These are phyloP conservation scores for Phytophthora rubi DNA, from an alignment of 352 stramenopile species.

Conservation along the genomic window DNA sequence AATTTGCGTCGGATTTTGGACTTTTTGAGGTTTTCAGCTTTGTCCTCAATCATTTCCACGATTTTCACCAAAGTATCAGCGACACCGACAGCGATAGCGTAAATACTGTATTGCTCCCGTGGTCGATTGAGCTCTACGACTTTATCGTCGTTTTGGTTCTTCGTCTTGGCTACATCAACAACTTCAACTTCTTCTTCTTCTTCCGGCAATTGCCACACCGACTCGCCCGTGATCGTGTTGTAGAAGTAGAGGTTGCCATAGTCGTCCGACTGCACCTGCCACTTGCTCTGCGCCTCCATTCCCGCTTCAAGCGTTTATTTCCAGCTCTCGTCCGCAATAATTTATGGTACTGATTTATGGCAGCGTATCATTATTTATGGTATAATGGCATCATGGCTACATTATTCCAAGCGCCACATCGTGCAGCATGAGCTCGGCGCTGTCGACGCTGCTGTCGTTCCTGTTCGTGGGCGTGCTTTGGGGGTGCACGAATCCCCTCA, in stretches of 20 bases:
- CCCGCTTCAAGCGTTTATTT: neutral
- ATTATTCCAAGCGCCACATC: neutral
- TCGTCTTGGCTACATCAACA: neutral
- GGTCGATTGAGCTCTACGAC: neutral
- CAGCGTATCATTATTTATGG: neutral
- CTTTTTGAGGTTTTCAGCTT: constrained; percentile 33
- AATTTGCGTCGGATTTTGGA: constrained; percentile 44
- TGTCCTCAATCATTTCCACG: constrained; percentile 43
- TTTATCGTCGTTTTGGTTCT: neutral
- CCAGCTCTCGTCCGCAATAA: neutral
- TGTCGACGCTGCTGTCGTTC: constrained; percentile 73
- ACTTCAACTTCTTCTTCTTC: constrained; percentile 10
- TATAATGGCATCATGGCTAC: neutral
- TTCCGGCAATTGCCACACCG: constrained; percentile 70
- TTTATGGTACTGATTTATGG: neutral
- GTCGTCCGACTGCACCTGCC: constrained; percentile 72
- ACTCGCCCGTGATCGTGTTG: constrained; percentile 69
- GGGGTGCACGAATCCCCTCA: constrained; percentile 88
- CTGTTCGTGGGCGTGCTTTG: constrained; percentile 85
- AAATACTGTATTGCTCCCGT: constrained; percentile 36
- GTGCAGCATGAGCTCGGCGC: constrained; percentile 28
- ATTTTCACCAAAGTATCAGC: constrained; percentile 52
- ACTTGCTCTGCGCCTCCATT: constrained; percentile 33
- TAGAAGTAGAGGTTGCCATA: constrained; percentile 81
- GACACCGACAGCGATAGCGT: constrained; percentile 54